Conservation (phyloP, 306 rosid genomes). For the Quercus berberidifolia region DNA sequence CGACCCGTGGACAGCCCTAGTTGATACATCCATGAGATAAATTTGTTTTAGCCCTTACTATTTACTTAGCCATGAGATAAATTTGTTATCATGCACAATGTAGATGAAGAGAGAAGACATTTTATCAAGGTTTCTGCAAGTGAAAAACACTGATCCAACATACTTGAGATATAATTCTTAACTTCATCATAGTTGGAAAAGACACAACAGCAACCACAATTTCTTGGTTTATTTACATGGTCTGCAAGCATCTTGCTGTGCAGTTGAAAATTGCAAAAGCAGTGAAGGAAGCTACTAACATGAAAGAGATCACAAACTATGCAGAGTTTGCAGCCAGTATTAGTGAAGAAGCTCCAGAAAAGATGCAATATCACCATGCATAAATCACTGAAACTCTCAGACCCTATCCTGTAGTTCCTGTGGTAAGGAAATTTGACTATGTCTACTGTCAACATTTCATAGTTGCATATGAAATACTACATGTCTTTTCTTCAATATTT, state of each 20-base stretch:
- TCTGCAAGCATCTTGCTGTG: constrained; percentile 57
- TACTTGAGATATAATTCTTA: no score
- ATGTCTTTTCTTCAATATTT: not conserved
- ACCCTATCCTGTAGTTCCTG: constrained; percentile 71
- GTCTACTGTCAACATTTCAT: not conserved
- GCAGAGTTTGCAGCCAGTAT: no score
- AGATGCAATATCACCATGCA: constrained; percentile 75
- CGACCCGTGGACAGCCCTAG: no score
- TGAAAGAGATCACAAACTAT: no score
- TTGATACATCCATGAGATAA: no score
- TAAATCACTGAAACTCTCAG: constrained; percentile 75
- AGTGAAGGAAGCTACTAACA: constrained; percentile 39
- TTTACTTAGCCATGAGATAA: no score
- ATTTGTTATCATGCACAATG: no score
- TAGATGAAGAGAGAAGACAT: no score
- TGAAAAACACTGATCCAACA: no score
- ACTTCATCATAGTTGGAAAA: no score
- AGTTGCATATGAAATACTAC: not conserved
- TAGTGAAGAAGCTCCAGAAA: not conserved
- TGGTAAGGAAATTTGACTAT: constrained; percentile 36
- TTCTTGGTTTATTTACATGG: constrained; percentile 67
- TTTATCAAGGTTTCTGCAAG: no score
- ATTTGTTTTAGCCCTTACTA: no score
- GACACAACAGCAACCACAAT: constrained; percentile 28
- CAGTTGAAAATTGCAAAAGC: constrained; percentile 58